Evolutionary conservation across 345 rosid genomes (phyloP), one percentile per base, ranked within the genome.

Genomic region (Moringa oleifera): DNA sequence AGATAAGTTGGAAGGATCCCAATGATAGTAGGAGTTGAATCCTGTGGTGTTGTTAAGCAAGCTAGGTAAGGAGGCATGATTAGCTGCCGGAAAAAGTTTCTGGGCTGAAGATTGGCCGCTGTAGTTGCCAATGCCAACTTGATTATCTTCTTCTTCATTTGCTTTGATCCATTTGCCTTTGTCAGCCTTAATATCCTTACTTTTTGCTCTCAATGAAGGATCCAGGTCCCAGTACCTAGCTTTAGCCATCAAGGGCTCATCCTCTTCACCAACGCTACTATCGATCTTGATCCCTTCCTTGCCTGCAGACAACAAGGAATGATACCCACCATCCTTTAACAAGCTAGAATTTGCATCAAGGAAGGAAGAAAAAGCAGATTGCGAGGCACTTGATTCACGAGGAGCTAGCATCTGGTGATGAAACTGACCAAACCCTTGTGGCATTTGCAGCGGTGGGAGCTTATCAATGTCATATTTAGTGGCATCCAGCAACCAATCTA

Each of bases 401-500:
- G 62, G 24, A 53, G 63, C 25, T 0, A 78, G 36, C 71, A 79
- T 68, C 24, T 82, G 88, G 20, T 77, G 93, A 60, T 88, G 89
- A 57, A 84, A 83, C 61, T 88, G 96, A 50, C 78, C 84, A 55
- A 87, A 87, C 0, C 87, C 89, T 18, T 62, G 96, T 13, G 90
- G 94, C 62, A 90, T 68, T n/a, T 84, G 90, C 54, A 93, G 75
- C 0, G 98, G 92, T 15, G 98, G 98, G 8, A 93, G 91, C 67
- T 86, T 82, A 56, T 90, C 98, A 1, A 93, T 88, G 55, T 93
- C 98, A 61, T 73, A 47, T 67, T 83, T 84, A 18, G 88, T 73
- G 25, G 74, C 86, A 68, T 93, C 97, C 45, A 93, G 85, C 59
- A 93, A 69, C 98, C 98, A 93, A 65, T 93, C 98, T 0, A 93